A percentile compares a stretch with the other conserved stretches of the same genome.
These are phyloP conservation scores for Lichtheimia hyalospora DNA, from an alignment of 371 early-diverging fungal species.

Conservation along the genomic window DNA sequence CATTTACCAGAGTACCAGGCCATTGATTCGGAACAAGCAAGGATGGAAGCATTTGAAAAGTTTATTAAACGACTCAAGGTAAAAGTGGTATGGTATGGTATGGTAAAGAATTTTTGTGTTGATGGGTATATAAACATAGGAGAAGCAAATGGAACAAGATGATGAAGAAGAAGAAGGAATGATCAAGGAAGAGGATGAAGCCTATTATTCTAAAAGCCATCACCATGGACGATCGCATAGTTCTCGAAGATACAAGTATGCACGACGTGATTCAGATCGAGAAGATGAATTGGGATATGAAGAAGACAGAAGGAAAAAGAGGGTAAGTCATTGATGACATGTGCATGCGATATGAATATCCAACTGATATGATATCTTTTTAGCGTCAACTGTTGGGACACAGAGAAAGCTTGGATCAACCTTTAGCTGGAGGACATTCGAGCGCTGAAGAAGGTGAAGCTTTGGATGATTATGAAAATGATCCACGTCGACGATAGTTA, in stretches of 20 bases:
- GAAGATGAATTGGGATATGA: constrained; percentile 20
- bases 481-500: neutral
- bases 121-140: constrained; percentile 1
- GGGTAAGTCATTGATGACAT: constrained; percentile 3
- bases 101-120: too few species aligned
- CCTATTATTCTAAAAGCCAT: constrained; percentile 8
- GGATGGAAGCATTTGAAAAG: constrained; percentile 77
- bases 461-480: constrained; percentile 21
- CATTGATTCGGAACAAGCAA: constrained; percentile 62
- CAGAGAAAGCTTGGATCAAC: constrained; percentile 9
- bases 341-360: neutral
- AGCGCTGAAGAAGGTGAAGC: constrained; percentile 27
- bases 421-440: constrained; percentile 7
- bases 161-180: constrained; percentile 28
- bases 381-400: constrained; percentile 4
- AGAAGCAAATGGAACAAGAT: constrained; percentile 21
- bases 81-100: too few species aligned
- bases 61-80: constrained; percentile 69
- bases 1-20: constrained; percentile 60
- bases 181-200: constrained; percentile 26
- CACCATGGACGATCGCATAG: constrained; percentile 12
- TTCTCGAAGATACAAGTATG: constrained; percentile 9
- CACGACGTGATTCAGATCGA: constrained; percentile 15
- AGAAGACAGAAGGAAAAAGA: constrained; percentile 12
- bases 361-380: neutral